Evolutionary conservation across 495 filamentous ascomycete genomes (phyloP).

Genomic region (Tuber umbilicatum): DNA sequence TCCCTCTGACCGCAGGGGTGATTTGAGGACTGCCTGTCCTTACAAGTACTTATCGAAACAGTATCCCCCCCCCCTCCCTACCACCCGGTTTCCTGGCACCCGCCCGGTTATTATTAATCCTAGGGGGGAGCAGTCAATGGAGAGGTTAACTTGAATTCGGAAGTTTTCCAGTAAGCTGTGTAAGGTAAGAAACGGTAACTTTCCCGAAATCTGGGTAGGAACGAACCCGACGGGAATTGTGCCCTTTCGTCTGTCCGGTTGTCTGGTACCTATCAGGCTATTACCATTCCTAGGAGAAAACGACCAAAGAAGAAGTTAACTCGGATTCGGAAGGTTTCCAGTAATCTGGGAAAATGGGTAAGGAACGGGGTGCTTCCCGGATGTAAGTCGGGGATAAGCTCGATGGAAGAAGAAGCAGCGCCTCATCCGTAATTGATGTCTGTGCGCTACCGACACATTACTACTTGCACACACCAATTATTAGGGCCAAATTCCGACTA

Average conservation of each 20-base stretch:
- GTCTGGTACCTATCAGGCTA: background rate
- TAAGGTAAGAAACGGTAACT: background rate
- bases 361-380: background rate
- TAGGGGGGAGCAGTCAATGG: background rate
- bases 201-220: background rate
- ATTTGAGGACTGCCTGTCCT: background rate
- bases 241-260: background rate
- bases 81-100: too few relatives aligned
- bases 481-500: background rate
- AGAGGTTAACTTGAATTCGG: background rate
- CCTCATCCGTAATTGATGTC: background rate
- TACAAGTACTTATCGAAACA: background rate
- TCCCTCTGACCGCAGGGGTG: background rate
- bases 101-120: background rate
- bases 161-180: background rate
- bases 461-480: background rate
- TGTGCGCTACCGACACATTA: background rate
- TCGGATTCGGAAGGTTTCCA: background rate
- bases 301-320: background rate
- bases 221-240: background rate
- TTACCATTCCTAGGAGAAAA: background rate
- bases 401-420: background rate
- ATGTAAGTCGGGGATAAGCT: background rate
- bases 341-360: background rate
- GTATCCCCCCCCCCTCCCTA: background rate